Base-by-base conservation (phyloP, 345 rosid species). In the Garcia nutans region DNA sequence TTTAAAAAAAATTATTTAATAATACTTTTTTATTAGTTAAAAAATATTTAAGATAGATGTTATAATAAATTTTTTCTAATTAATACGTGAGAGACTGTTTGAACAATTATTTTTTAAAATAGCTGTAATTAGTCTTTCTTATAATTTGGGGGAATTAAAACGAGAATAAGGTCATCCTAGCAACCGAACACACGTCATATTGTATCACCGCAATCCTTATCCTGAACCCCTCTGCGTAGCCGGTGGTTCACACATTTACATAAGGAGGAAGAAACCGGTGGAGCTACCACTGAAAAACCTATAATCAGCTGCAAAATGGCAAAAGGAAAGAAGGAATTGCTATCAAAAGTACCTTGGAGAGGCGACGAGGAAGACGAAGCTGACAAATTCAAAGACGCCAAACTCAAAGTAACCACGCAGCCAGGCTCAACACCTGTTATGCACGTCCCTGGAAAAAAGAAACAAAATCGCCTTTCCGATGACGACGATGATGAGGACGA, bases 321-420 rank as follows among this genome's bases (percentile, higher is more conserved):
- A 52, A 88, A 86, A 81, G 81, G 84, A 66, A 90, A 86, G 87
- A 93, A 84, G 65, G 94, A 91, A 78, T 83, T 96, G 77, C 82
- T 92, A 11, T 80, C 97, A 5, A 87, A 85, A 56, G 99, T 96
- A 8, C 99, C 99, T 10, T 96, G 98, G 99, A 89, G 99, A 72
- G 97, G 90, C n/a, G 94, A 85, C 12, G 89, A 72, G 0, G 82
- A 87, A 28, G 86, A 78, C 8, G 87, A 86, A 0, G 79, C 89
- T 2, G 80, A 87, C 65, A 93, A 93, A 74, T 90, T 93, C 78
- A 82, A 85, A 49, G 87, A 86, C 79, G 98, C 92, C 52, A 93
- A 91, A 86, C 86, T 95, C 70, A 91, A 88, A 74, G 94, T 90
- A 44, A 93, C 96, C 4, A 89, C 63, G 12, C 87, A 95, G 68